A percentile compares a stretch with the other conserved stretches of the same genome.
Evolutionary conservation across 139 green algal species (phyloP).

Genomic region (Haematococcus lacustris): DNA sequence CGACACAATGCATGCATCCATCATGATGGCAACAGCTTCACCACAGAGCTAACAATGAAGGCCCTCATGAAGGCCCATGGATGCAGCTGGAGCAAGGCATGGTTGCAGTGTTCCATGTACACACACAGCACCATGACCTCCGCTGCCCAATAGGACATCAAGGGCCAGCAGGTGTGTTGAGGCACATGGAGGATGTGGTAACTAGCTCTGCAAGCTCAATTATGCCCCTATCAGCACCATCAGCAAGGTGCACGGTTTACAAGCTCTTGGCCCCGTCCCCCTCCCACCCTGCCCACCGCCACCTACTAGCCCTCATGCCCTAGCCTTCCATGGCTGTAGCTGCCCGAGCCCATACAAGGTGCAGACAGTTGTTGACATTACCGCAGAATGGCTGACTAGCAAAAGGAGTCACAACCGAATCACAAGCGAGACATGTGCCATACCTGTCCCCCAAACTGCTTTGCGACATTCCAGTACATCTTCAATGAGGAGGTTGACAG

Average conservation of each 20-base stretch:
- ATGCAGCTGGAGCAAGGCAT: background rate
- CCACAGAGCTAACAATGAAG: background rate
- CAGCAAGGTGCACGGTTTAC: background rate
- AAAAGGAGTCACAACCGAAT: background rate
- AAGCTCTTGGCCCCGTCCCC: background rate
- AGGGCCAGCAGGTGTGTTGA: no score
- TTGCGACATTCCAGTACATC: conserved; percentile 43
- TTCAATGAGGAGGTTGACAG: conserved; percentile 50
- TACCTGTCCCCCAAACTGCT: conserved; percentile 33
- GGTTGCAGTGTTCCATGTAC: background rate
- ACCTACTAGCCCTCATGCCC: no score
- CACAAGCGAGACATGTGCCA: conserved; percentile 17
- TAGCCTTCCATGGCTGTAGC: no score
- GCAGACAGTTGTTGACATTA: background rate
- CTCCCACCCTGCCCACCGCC: no score
- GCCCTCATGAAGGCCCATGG: background rate
- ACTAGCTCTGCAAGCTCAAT: no score
- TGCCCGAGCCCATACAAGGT: background rate
- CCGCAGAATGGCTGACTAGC: background rate
- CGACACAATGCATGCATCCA: background rate
- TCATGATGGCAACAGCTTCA: background rate
- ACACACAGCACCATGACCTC: no score
- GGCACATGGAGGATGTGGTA: no score
- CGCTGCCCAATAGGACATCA: no score
- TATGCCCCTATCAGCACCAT: no score